A percentile compares a stretch with the other conserved stretches of the same genome.
phyloP scores from a whole-genome alignment of 441 rosid species.

The Erodium chrysanthum region DNA sequence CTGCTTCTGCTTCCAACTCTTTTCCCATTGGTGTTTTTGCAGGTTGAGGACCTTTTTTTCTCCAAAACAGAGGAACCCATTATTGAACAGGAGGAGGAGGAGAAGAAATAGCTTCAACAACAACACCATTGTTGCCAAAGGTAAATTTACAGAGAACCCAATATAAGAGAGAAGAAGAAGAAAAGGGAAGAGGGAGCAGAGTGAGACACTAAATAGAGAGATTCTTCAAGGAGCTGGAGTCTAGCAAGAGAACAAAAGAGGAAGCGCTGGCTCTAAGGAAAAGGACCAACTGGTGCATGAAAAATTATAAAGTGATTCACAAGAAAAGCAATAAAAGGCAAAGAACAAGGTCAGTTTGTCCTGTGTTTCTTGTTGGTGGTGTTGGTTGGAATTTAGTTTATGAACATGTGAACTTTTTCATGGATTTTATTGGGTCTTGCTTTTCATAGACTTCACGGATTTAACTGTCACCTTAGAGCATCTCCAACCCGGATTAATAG shows the following conservation, averaged over 20 bases:
- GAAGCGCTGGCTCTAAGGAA: slow-evolving; percentile 23
- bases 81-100: slow-evolving; percentile 6
- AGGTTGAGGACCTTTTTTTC: slow-evolving; percentile 40
- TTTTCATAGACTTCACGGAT: background rate
- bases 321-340: slow-evolving; percentile 9
- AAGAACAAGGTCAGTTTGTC: slow-evolving; percentile 2
- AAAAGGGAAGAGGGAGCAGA: background rate
- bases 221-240: slow-evolving; percentile 53
- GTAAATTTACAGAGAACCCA: background rate
- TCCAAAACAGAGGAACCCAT: slow-evolving; percentile 25
- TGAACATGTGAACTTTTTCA: background rate
- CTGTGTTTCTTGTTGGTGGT: slow-evolving; percentile 9
- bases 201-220: slow-evolving; percentile 20
- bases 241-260: slow-evolving; percentile 71
- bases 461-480: background rate
- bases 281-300: slow-evolving; percentile 38
- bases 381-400: background rate
- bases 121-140: background rate
- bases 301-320: slow-evolving; percentile 75
- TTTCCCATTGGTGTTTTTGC: slow-evolving; percentile 34
- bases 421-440: background rate
- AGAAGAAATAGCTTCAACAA: background rate
- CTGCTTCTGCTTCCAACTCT: background rate
- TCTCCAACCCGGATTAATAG: too few species aligned
- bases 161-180: background rate